Evolutionary conservation across 2,329 filamentous ascomycete species (phyloP), one percentile per base, ranked within the genome.

Genomic region (Aspergillus hortae): DNA sequence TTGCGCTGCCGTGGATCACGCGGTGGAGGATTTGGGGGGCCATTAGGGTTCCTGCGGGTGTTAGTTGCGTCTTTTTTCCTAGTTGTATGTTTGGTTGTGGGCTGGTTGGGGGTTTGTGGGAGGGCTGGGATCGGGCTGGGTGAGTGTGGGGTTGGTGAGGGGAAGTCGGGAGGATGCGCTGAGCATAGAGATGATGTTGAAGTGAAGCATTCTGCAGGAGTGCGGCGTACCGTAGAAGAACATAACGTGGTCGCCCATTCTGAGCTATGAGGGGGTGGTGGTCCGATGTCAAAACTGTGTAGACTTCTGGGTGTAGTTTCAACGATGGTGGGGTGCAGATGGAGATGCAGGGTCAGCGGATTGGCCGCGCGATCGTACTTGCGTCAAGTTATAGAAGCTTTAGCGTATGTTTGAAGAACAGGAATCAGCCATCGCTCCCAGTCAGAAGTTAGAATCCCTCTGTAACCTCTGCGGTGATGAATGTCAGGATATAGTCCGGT

Each of bases 11-110:
- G 72, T 92, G 89, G 70, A 89, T 89, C 41, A 96, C 91, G 32
- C 88, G 87, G 74, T 88, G 87, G 61, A 97, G 90, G 63, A 97
- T 86, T 64, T 88, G 83, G 0, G 88, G 84, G n/a, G 87, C 88
- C 91, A 96, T 96, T 66, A 86, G 72, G 23, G 82, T 85, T 58
- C 79, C 74, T 78, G 46, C 5, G 1, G 23, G 23, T 23, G 23
- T 23, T 23, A 23, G 23, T 23, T 23, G 23, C 23, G 1, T 23
- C 23, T 23, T 23, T 23, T 4, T 23, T 23, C 2, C 23, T 23
- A 5, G 23, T 23, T 23, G 23, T 23, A 23, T 23, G 23, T 23
- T 23, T 46, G 19, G 30, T 27, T 46, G 19, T 23, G 32, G 21
- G 21, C 41, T 36, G 46, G 41, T 40, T 36, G 35, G n/a, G 27